Conservation (phyloP, 768 basidiomycete species). For the Exsudoporus frostii region DNA sequence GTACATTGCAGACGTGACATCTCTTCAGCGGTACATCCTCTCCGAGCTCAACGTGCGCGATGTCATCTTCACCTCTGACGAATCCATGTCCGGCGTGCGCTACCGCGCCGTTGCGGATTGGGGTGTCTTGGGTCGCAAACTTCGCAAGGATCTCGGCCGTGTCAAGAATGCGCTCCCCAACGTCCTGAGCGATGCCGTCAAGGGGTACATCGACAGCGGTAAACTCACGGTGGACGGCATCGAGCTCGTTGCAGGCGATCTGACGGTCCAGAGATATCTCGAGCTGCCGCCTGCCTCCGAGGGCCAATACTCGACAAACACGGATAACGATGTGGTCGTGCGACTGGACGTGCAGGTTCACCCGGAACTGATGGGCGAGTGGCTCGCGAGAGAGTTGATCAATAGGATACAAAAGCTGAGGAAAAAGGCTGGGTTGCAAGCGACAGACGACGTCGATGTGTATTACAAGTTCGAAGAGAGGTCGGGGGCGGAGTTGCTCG, state of each 20-base stretch:
- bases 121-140: constrained; percentile 88
- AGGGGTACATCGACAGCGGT: constrained; percentile 68
- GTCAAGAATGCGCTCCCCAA: constrained; percentile 85
- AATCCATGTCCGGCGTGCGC: constrained; percentile 77
- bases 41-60: constrained; percentile 96
- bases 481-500: constrained; percentile 56
- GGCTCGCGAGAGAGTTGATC: constrained; percentile 84
- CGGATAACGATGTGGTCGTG: constrained; percentile 93
- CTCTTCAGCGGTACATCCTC: constrained; percentile 83
- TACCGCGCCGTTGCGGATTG: constrained; percentile 95
- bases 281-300: constrained; percentile 63
- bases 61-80: constrained; percentile 86
- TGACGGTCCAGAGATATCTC: constrained; percentile 87
- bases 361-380: constrained; percentile 82
- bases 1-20: constrained; percentile 82
- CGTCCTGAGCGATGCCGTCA: constrained; percentile 80
- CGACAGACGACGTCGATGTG: constrained; percentile 89
- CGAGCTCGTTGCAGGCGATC: constrained; percentile 84
- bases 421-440: constrained; percentile 93
- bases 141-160: constrained; percentile 85
- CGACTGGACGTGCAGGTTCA: constrained; percentile 88
- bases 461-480: constrained; percentile 80
- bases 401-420: constrained; percentile 93
- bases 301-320: constrained; percentile 74
- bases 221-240: constrained; percentile 87